Evolutionary conservation across 2,329 filamentous ascomycete species (phyloP).

Genomic region (Monosporascus sp.): DNA sequence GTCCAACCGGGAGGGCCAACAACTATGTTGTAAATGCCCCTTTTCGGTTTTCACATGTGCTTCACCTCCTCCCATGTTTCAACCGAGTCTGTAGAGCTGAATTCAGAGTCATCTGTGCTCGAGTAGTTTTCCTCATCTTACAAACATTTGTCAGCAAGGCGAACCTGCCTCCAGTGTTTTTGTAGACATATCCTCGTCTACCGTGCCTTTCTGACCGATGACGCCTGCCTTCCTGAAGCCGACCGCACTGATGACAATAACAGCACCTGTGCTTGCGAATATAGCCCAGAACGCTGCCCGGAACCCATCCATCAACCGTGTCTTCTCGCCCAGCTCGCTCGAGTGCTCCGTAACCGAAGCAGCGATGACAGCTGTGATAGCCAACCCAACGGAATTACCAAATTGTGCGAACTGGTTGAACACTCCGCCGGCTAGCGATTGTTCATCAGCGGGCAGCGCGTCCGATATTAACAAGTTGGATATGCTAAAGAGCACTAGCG

Average conservation of each 20-base stretch:
- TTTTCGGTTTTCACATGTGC: too few species aligned
- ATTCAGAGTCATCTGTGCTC: too few species aligned
- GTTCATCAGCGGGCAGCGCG: conserved; percentile 46
- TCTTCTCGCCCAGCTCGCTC: conserved; percentile 8
- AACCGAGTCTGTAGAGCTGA: too few species aligned
- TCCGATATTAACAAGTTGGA: conserved; percentile 49
- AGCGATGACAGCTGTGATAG: conserved; percentile 43
- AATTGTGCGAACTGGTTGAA: conserved; percentile 56
- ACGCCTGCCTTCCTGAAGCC: conserved; percentile 41
- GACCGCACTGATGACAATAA: conserved; percentile 30
- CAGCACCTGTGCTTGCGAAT: conserved; percentile 38
- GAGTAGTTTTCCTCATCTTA: too few species aligned
- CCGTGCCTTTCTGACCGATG: conserved; percentile 40
- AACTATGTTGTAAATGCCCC: too few species aligned
- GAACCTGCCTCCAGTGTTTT: background rate
- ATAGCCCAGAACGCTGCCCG: conserved; percentile 48
- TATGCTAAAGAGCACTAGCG: conserved; percentile 46
- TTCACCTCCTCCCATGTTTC: too few species aligned
- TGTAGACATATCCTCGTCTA: conserved; percentile 3
- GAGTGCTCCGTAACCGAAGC: conserved; percentile 37
- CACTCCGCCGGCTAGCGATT: conserved; percentile 54
- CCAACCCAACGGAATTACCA: conserved; percentile 47
- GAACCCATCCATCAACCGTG: conserved; percentile 43
- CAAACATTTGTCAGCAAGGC: background rate
- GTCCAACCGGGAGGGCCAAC: too few species aligned